Evolutionary conservation across 257 asterid species (phyloP), one percentile per base, ranked within the genome.

Genomic region (Petrea volubilis): DNA sequence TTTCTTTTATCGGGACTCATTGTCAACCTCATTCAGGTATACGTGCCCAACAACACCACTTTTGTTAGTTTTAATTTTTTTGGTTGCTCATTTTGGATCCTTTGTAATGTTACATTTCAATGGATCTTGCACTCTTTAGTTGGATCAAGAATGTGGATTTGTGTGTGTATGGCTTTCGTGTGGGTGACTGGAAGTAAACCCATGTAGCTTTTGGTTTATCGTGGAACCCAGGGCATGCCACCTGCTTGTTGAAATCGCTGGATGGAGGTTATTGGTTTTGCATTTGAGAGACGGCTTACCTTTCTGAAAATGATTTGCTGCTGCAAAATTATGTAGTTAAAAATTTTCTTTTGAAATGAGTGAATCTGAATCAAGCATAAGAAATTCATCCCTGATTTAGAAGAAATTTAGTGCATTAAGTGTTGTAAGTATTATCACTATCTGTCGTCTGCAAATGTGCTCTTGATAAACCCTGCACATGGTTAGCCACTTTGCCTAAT

Each of bases 21-120:
- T 78, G 79, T 91, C 79, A 91, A 91, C 81, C 65, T 84, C 75
- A 29, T 87, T 74, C 96, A 89, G 97, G 97, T 88, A 28, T 52
- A 4, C n/a, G 1, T 53, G n/a, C 41, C 53, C 47, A 38, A 8
- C 31, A 21, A 40, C 38, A 21, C 13, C n/a, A 6, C 17, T 25
- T 53, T 0, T 7, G 1, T 44, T 33, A 5, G n/a, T 3, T 47
- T 64, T 13, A 59, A 25, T 25, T 17, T 25, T 9, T 50, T 4
- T 40, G 12, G 2, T 27, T 40, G 28, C 7, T 49, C 7, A 2
- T 51, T 51, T 8, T 3, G 13, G 13, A 8, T 21, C 13, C n/a
- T 25, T 8, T 13, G 14, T 7, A n/a, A 12, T 38, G 43, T 38
- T 3, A 5, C 11, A 7, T 38, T 7, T 38, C 9, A 8, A 33